Base-by-base conservation (phyloP, 2,329 filamentous ascomycete genomes). In the Raffaelea albimanens region DNA sequence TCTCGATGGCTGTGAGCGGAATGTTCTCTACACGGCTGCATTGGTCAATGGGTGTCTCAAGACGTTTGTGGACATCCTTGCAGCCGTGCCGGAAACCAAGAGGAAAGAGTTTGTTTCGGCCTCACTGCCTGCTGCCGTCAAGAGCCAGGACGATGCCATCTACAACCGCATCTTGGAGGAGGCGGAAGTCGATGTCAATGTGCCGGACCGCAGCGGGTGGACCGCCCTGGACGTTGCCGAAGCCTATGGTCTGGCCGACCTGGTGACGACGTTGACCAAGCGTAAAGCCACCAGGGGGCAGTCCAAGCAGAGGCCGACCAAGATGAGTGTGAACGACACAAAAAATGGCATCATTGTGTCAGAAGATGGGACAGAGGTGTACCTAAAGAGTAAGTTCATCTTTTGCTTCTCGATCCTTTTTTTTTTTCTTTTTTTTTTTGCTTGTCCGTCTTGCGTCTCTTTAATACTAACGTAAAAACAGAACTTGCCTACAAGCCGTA, bases 181-280 rank as follows among this genome's bases (percentile, higher is more conserved):
- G 22, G 14, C 39, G 2, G 44, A 40, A n/a, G 14, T 44, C 3
- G 31, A 49, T 20, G n/a, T 46, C 38, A 49, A 49, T 23, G 44
- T 46, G 21, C 31, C 44, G 3, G 48, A 50, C 36, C 29, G 34
- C 18, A 44, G 33, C 23, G 48, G 48, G 20, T 46, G 48, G 47
- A 45, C 43, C 16, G 39, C 39, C 14, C 19, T 49, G 43, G 47
- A 49, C 31, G 23, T 49, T 18, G 43, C 47, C 9, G 19, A 34
- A 7, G 11, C 22, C 19, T 25, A 25, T 38, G n/a, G 19, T 1
- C 14, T 29, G 42, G 36, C 19, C 3, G 42, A 49, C 19, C 7
- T 18, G 25, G 14, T 23, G 2, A 21, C 18, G 9, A n/a, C 25
- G 16, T 39, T 49, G 9, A 18, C 9, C 9, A n/a, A 34, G 5